Evolutionary conservation across 2,329 filamentous ascomycete genomes (phyloP), one percentile per base, ranked within the genome.

Genomic region (Neonectria coccinea): DNA sequence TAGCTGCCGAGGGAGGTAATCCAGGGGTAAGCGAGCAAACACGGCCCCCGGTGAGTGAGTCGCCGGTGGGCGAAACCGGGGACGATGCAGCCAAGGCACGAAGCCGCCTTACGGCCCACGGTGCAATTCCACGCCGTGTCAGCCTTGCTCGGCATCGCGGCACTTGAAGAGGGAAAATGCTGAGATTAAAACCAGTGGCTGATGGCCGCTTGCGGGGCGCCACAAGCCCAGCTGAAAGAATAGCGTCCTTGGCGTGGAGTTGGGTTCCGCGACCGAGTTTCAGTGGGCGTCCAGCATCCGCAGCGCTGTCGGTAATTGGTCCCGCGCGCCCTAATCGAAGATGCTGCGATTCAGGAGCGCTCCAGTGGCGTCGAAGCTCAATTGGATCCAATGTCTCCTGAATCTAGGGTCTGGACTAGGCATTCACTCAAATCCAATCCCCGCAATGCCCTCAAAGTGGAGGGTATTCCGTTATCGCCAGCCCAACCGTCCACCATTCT

Each of bases 151-250:
- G 55, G 55, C 5, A 59, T 27, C 33, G 31, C 60, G 60, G 60
- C 55, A 59, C 6, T 33, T 22, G 29, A 45, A 42, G 54, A 56
- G 25, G 47, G 20, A 29, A 29, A 18, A 25, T 33, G 14, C 31
- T 55, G 59, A 54, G 53, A 63, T 62, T 65, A 55, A 48, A 36
- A 51, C 18, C 39, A 44, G 50, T 31, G 42, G 14, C 47, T 29
- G 27, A 25, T 33, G 25, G 25, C 56, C 56, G 45, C 45, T 58
- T 54, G 47, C 27, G 48, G n/a, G 36, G 36, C 70, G 65, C 69
- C 67, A 71, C 62, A 57, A 56, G 60, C 60, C 61, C 66, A 73
- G 70, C 71, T 73, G 71, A 73, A 72, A 62, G 36, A 22, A 55
- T 72, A 68, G 70, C 59, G 33, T 22, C 8, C 58, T 62, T 72